Evolutionary conservation across 2,329 filamentous ascomycete genomes (phyloP).

Genomic region (Penicillium thymicola): DNA sequence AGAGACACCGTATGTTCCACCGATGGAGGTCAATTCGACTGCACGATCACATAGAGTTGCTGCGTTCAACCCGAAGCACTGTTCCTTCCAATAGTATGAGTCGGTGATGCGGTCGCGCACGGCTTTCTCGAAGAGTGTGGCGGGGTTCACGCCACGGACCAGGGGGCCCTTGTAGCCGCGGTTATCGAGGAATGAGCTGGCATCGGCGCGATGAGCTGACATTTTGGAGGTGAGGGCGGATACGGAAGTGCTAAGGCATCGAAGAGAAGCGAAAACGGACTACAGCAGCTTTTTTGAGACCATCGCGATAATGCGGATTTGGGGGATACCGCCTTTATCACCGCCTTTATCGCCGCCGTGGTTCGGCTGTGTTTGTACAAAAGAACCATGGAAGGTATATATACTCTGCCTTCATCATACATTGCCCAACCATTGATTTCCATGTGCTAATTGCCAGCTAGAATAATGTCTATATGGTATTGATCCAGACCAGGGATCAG

Average conservation of each 20-base stretch:
- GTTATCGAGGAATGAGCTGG: constrained; percentile 75
- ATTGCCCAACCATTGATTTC: neutral
- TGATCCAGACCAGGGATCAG: neutral
- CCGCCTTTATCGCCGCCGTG: neutral
- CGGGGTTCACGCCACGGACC: constrained; percentile 86
- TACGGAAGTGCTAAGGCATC: neutral
- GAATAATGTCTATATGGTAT: neutral
- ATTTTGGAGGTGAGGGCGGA: constrained; percentile 29
- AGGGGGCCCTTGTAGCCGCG: constrained; percentile 74
- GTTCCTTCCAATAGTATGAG: constrained; percentile 97
- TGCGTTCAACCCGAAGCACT: constrained; percentile 91
- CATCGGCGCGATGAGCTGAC: constrained; percentile 70
- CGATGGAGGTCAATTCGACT: constrained; percentile 77
- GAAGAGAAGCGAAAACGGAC: constrained; percentile 2
- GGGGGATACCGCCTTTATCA: neutral
- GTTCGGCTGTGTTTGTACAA: neutral
- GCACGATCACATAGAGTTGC: constrained; percentile 82
- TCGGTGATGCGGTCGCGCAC: constrained; percentile 94
- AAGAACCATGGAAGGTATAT: too few relatives aligned
- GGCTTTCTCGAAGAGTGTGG: constrained; percentile 93
- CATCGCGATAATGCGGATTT: neutral
- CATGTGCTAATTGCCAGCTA: neutral
- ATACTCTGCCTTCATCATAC: neutral
- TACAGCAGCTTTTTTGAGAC: neutral
- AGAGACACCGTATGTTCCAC: constrained; percentile 78